Conservation (phyloP, 129 eudicot genomes). For the Rutidosis leptorrhynchoides region DNA sequence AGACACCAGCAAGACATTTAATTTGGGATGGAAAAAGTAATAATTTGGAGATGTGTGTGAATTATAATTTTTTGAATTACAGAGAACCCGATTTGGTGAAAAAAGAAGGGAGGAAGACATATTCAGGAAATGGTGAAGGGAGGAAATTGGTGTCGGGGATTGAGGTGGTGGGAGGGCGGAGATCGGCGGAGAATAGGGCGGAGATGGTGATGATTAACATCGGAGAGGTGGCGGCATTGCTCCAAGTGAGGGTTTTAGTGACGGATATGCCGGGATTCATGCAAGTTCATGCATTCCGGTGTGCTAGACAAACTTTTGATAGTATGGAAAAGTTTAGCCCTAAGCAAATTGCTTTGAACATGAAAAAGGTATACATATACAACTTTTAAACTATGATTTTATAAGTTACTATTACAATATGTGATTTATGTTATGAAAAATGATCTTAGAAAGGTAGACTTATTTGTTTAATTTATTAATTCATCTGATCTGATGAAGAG, state of each 20-base stretch:
- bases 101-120: slow-evolving; percentile 25
- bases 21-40: no score
- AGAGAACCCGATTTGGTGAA: slow-evolving; percentile 7
- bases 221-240: slow-evolving; percentile 37
- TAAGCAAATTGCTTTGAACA: slow-evolving; percentile 53
- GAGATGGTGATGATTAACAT: slow-evolving; percentile 44
- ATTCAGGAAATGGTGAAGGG: slow-evolving; percentile 20
- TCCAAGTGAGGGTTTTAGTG: slow-evolving; percentile 63
- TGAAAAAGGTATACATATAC: slow-evolving; percentile 59
- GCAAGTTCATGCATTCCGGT: slow-evolving; percentile 82
- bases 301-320: slow-evolving; percentile 65
- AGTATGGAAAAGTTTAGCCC: slow-evolving; percentile 62
- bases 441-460: background rate
- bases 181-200: slow-evolving; percentile 48
- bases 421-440: no score
- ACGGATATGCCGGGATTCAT: slow-evolving; percentile 89
- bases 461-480: background rate
- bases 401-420: background rate
- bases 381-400: background rate
- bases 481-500: background rate
- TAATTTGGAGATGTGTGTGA: background rate
- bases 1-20: no score
- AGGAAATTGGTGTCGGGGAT: slow-evolving; percentile 31
- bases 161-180: slow-evolving; percentile 35
- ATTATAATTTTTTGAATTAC: background rate